These are phyloP conservation scores for Trifolium subterraneum DNA, from an alignment of 306 rosid genomes.

Conservation along the genomic window DNA sequence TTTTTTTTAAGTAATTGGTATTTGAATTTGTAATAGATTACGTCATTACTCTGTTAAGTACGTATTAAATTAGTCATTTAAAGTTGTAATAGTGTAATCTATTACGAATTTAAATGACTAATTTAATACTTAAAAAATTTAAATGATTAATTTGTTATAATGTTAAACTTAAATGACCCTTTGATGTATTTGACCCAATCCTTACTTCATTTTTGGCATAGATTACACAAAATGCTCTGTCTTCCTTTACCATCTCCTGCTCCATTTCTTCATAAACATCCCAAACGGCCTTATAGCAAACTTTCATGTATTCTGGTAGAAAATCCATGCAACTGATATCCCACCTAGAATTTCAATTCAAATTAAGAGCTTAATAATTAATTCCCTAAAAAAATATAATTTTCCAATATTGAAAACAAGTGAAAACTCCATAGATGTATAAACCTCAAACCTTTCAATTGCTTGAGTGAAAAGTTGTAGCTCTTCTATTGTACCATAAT, in stretches of 20 bases:
- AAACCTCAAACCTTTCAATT: conserved; percentile 45
- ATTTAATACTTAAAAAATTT: too few relatives aligned
- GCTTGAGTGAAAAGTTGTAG: conserved; percentile 50
- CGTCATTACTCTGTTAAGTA: too few relatives aligned
- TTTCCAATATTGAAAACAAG: too few relatives aligned
- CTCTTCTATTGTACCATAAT: conserved; percentile 60
- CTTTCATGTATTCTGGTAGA: conserved; percentile 45
- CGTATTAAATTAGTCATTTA: too few relatives aligned
- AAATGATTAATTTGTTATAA: too few relatives aligned
- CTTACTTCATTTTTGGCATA: conserved; percentile 25
- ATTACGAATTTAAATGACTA: too few relatives aligned
- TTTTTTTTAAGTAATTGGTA: too few relatives aligned
- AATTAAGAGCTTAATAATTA: background rate
- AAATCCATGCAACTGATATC: conserved; percentile 31
- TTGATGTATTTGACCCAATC: background rate
- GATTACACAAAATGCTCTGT: background rate
- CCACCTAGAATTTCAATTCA: conserved; percentile 29
- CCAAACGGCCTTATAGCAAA: conserved; percentile 10
- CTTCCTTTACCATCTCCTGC: conserved; percentile 36
- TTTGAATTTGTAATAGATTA: too few relatives aligned
- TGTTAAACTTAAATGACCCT: too few relatives aligned
- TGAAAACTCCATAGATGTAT: background rate
- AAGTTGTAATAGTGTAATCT: too few relatives aligned
- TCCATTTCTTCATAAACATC: conserved; percentile 41
- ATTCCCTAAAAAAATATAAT: background rate